Evolutionary conservation across 768 basidiomycete species (phyloP).

Genomic region (Coprinopsis cinerea): DNA sequence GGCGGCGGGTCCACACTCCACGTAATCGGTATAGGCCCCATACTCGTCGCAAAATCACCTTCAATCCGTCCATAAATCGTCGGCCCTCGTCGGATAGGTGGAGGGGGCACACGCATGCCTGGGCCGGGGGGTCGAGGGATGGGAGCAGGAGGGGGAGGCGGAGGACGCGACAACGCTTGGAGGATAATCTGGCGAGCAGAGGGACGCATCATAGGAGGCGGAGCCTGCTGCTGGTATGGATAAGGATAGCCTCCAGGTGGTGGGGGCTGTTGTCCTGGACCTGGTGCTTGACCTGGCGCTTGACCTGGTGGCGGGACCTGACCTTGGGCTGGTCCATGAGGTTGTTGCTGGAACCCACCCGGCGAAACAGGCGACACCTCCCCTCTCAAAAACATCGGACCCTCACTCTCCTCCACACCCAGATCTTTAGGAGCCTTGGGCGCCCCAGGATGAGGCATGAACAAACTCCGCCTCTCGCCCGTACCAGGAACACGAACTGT

Average conservation of each 20-base stretch:
- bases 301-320: background rate
- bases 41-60: constrained; percentile 40
- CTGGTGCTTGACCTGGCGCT: background rate
- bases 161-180: background rate
- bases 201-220: background rate
- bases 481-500: constrained; percentile 22
- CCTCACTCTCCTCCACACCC: constrained; percentile 24
- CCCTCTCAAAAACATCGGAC: constrained; percentile 50
- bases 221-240: background rate
- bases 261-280: background rate
- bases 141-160: constrained; percentile 2
- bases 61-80: constrained; percentile 61
- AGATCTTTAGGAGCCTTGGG: constrained; percentile 31
- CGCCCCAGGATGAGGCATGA: constrained; percentile 42
- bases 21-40: constrained; percentile 55
- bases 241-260: background rate
- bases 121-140: background rate
- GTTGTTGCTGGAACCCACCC: background rate
- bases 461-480: constrained; percentile 32
- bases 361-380: background rate
- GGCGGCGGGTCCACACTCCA: constrained; percentile 51
- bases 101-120: too few relatives aligned
- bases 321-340: background rate
- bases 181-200: background rate
- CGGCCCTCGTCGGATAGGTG: constrained; percentile 24